These are phyloP conservation scores for Aspergillus ruber DNA, from an alignment of 2,329 filamentous ascomycete species.

Conservation along the genomic window DNA sequence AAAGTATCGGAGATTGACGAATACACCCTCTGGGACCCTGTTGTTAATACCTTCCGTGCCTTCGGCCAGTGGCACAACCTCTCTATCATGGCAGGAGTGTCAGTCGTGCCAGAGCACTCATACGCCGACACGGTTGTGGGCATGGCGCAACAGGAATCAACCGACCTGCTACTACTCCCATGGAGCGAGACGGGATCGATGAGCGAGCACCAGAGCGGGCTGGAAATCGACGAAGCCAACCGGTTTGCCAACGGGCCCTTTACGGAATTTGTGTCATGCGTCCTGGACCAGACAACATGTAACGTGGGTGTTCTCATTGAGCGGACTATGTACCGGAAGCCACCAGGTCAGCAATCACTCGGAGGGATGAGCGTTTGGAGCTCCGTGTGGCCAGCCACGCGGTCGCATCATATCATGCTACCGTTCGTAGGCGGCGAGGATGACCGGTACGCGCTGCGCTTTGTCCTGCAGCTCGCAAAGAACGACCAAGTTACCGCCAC, in stretches of 20 bases:
- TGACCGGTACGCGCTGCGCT: conserved; percentile 69
- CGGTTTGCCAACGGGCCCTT: conserved; percentile 59
- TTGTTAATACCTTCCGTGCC: conserved; percentile 85
- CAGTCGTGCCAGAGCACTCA: conserved; percentile 68
- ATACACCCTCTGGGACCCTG: conserved; percentile 65
- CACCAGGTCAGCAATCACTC: conserved; percentile 33
- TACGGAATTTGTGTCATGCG: conserved; percentile 63
- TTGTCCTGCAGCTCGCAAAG: conserved; percentile 77
- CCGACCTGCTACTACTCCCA: conserved; percentile 74
- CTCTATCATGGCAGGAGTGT: conserved; percentile 72
- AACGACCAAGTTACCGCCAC: conserved; percentile 74
- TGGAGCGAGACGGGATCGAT: conserved; percentile 82
- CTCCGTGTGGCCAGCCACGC: conserved; percentile 55
- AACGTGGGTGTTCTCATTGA: conserved; percentile 77
- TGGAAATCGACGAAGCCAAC: conserved; percentile 46
- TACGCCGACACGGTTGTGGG: conserved; percentile 71
- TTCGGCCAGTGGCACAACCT: conserved; percentile 81
- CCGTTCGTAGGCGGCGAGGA: conserved; percentile 81
- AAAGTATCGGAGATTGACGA: conserved; percentile 78
- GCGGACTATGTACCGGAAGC: conserved; percentile 48
- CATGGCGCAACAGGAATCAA: conserved; percentile 62
- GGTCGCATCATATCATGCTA: conserved; percentile 76
- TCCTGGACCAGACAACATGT: conserved; percentile 58
- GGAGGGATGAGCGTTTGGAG: conserved; percentile 57
- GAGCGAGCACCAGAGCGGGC: conserved; percentile 55